Evolutionary conservation across 495 filamentous ascomycete genomes (phyloP), one percentile per base, ranked within the genome.

Genomic region (Hypoxylon rickii): DNA sequence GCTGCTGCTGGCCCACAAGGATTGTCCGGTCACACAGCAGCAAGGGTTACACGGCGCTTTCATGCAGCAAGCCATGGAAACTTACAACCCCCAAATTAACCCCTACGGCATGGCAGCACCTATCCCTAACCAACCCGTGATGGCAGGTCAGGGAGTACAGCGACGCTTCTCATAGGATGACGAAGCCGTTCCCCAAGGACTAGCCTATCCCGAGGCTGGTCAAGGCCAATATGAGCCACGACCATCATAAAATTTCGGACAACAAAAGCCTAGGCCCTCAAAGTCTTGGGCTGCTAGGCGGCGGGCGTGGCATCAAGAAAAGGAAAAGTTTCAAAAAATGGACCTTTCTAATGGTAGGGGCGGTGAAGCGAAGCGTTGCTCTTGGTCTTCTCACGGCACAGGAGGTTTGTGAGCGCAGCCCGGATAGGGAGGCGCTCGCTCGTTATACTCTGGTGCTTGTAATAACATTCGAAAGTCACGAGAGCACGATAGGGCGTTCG

Each of bases 1-100:
- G 0, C 77, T 97, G 1, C 76, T 98, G 29, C 79, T 97, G 4
- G 92, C 92, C 1, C 94, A 98, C 70, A 98, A 98, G 68, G 95
- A 98, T 68, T 98, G 94, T 61, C 90, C 95, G 1, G 87, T 97
- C 17, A 88, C 90, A 6, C 89, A 95, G 65, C 83, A 86, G 19
- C 95, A 97, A 69, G 90, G 92, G 8, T 70, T 96, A 7, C 80
- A 83, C 40, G 79, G 82, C 18, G 76, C 87, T 7, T 83, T 82
- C 63, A 86, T 92, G 83, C 80, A 83, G 53, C 73, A 72, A 44
- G 44, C 65, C 10, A 70, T 76, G 63, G 75, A 77, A 42, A 64
- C 74, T 3, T 77, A 74, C 44, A 79, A 86, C 60, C 76, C 78
- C 1, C 82, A 86, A 49, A 80, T 86, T 42, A 86, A 89, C 60